Percentiles rank a stretch among this genome's conserved stretches.
These are phyloP conservation scores for Tranzscheliella williamsii DNA, from an alignment of 1,284 basidiomycete species.

Conservation along the genomic window DNA sequence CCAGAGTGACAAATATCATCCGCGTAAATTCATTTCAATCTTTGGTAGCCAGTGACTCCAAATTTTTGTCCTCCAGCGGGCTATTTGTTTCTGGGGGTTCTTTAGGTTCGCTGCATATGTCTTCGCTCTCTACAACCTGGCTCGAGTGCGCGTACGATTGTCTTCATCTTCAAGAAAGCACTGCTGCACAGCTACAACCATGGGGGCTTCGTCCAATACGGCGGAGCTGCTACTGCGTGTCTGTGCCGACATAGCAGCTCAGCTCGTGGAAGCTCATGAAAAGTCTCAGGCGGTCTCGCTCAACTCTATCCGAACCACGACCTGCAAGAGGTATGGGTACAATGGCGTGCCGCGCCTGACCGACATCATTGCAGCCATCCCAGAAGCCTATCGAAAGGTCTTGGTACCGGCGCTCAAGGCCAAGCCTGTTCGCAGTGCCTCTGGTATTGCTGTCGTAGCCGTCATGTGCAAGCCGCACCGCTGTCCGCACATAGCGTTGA, in stretches of 20 bases:
- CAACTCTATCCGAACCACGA: slow-evolving; percentile 80
- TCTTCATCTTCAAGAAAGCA: too few relatives aligned
- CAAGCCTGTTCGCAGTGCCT: slow-evolving; percentile 94
- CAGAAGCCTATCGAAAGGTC: slow-evolving; percentile 92
- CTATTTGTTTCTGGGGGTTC: too few relatives aligned
- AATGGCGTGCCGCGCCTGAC: slow-evolving; percentile 88
- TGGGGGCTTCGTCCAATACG: slow-evolving; percentile 64
- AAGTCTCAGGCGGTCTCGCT: slow-evolving; percentile 70
- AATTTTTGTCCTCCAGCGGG: too few relatives aligned
- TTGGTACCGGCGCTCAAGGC: slow-evolving; percentile 88
- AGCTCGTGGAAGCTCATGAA: slow-evolving; percentile 88
- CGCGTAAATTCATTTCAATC: too few relatives aligned
- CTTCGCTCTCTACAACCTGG: too few relatives aligned
- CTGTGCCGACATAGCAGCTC: slow-evolving; percentile 90
- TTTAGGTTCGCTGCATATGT: too few relatives aligned
- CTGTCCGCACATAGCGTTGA: slow-evolving; percentile 99
- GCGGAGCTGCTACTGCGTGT: slow-evolving; percentile 87
- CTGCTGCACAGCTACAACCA: slow-evolving; percentile 9
- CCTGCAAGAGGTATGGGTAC: slow-evolving; percentile 86
- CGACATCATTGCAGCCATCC: slow-evolving; percentile 97
- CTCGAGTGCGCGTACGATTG: too few relatives aligned
- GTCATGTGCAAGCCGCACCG: slow-evolving; percentile 99
- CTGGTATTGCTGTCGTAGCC: slow-evolving; percentile 96
- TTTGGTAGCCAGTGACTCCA: too few relatives aligned
- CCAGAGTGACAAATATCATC: too few relatives aligned